phyloP scores from a whole-genome alignment of 2,329 filamentous ascomycete genomes.

The Pseudopithomyces chartarum region DNA sequence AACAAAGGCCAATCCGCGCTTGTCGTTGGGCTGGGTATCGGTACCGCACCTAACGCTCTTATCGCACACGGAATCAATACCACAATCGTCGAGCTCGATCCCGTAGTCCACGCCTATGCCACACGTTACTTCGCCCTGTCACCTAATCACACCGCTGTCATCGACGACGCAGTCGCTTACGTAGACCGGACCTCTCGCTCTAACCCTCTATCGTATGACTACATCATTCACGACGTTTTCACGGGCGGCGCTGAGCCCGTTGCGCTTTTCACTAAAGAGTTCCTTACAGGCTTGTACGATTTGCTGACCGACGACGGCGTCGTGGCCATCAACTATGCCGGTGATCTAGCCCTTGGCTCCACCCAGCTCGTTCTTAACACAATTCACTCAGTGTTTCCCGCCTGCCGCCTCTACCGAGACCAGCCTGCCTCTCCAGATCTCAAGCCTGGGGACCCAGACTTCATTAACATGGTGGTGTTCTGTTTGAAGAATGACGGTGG shows the following conservation, averaged over 20 bases:
- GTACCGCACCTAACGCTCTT: constrained; percentile 85
- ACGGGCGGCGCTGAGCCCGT: constrained; percentile 93
- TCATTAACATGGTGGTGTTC: constrained; percentile 96
- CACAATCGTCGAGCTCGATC: constrained; percentile 94
- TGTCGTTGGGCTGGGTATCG: constrained; percentile 89
- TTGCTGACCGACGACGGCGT: constrained; percentile 80
- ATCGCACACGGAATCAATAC: constrained; percentile 89
- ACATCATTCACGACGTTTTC: constrained; percentile 97
- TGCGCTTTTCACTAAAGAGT: constrained; percentile 84
- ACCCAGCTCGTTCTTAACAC: constrained; percentile 81
- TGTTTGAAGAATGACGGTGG: constrained; percentile 69
- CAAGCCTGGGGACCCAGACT: constrained; percentile 59
- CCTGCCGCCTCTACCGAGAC: constrained; percentile 90
- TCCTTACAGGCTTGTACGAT: constrained; percentile 71
- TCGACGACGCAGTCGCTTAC: constrained; percentile 81
- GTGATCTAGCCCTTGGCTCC: constrained; percentile 78
- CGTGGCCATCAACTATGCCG: constrained; percentile 95
- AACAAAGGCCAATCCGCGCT: constrained; percentile 78
- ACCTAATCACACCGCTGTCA: constrained; percentile 75
- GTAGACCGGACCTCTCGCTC: constrained; percentile 58
- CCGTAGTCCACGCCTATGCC: constrained; percentile 83
- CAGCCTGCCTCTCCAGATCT: constrained; percentile 57
- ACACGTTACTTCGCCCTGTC: constrained; percentile 81
- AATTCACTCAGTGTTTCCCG: constrained; percentile 80
- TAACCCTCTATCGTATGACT: constrained; percentile 68